Evolutionary conservation across 257 asterid species (phyloP), one percentile per base, ranked within the genome.

Genomic region (Cruciata laevipes): DNA sequence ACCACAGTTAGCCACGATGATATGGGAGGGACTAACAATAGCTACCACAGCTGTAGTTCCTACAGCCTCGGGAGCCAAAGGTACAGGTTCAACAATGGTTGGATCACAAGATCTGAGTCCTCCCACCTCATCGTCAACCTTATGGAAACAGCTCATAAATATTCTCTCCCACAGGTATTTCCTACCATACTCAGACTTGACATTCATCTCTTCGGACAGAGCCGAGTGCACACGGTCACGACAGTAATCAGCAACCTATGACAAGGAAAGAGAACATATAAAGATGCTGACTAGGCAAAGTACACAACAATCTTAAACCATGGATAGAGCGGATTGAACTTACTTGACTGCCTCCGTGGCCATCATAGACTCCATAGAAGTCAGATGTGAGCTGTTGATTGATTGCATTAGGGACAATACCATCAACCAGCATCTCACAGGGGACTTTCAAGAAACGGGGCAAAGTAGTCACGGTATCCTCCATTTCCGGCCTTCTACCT

Each of bases 11-110:
- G 96, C 96, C 47, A 91, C 98, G 24, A 91, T 83, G 65, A 91
- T 84, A 67, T 85, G 95, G 6, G 85, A 80, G 3, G 92, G 65
- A 63, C 86, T 79, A 74, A 91, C 84, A 66, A 91, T 63, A 10
- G 87, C 92, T 52, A 87, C 97, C 71, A 88, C 90, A 65, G 97
- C 98, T 0, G 98, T 91, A 55, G 98, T 89, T 72, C 98, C 98
- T 72, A 87, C 96, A 7, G 98, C 85, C 59, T 86, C 96, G 1
- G 96, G 96, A 68, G 98, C 90, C n/a, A 83, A 33, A 11, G 87
- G 83, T 37, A 33, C 63, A 68, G 67, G 75, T 61, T 37, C 65
- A 21, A 77, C 64, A 31, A 69, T 69, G 37, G 37, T 42, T 44
- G 61, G 71, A 17, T 68, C 79, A 20, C 75, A 70, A 42, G 30